Percentiles rank a stretch among this genome's conserved stretches.
Conservation (phyloP, 352 stramenopile genomes). For the Globisporangium iwayamae region DNA sequence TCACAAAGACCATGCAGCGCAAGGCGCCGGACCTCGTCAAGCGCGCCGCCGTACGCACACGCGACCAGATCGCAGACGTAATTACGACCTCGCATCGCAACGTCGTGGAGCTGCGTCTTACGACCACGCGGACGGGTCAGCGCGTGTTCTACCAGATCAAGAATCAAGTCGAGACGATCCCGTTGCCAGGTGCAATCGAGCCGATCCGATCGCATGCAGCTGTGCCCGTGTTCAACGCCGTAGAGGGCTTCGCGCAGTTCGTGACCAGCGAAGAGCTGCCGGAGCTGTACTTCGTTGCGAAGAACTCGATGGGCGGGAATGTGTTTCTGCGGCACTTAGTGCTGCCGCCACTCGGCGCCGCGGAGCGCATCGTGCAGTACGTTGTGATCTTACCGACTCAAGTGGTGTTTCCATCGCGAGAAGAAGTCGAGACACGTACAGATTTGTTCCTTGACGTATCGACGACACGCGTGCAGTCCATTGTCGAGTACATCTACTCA, state of each 20-base stretch:
- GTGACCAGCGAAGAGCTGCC: slow-evolving; percentile 79
- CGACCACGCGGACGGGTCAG: slow-evolving; percentile 56
- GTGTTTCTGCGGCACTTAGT: slow-evolving; percentile 67
- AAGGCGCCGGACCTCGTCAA: slow-evolving; percentile 76
- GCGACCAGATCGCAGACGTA: slow-evolving; percentile 62
- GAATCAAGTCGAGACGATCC: slow-evolving; percentile 38
- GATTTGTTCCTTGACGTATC: slow-evolving; percentile 75
- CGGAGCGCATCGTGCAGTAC: slow-evolving; percentile 65
- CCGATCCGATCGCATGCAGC: slow-evolving; percentile 55
- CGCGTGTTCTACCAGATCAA: slow-evolving; percentile 71
- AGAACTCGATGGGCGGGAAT: slow-evolving; percentile 67
- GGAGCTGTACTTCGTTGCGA: slow-evolving; percentile 84
- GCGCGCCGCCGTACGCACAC: slow-evolving; percentile 53
- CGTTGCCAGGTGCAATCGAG: slow-evolving; percentile 42
- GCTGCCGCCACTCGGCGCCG: slow-evolving; percentile 56
- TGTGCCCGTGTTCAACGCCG: slow-evolving; percentile 58
- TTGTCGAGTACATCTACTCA: slow-evolving; percentile 84
- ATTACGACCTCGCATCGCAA: slow-evolving; percentile 45
- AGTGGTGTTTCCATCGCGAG: slow-evolving; percentile 73
- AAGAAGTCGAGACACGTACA: slow-evolving; percentile 72
- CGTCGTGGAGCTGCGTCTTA: slow-evolving; percentile 58
- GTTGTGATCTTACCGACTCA: slow-evolving; percentile 77
- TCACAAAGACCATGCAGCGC: slow-evolving; percentile 69
- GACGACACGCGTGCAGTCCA: slow-evolving; percentile 59
- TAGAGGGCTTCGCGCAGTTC: slow-evolving; percentile 74